Conservation (phyloP, 2,329 filamentous ascomycete genomes). For the Colletotrichum spaethianum region DNA sequence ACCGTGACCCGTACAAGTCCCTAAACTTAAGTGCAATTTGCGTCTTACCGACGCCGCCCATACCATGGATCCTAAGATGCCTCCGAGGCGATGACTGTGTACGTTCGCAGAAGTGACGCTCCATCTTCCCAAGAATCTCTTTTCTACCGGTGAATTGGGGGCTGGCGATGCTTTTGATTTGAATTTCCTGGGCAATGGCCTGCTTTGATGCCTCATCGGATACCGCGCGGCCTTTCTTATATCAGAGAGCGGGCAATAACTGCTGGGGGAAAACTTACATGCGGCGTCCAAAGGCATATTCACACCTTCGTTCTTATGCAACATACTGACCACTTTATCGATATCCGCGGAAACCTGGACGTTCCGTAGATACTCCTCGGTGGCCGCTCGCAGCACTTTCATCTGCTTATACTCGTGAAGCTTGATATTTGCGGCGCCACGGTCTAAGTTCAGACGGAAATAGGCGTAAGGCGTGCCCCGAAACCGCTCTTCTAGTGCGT, state of each 20-base stretch:
- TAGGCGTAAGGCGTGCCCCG: constrained; percentile 43
- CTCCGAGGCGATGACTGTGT: constrained; percentile 19
- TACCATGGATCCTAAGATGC: constrained; percentile 47
- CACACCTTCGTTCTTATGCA: constrained; percentile 31
- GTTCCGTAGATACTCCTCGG: constrained; percentile 44
- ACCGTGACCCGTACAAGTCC: constrained; percentile 43
- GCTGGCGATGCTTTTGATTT: constrained; percentile 12
- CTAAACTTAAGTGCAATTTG: constrained; percentile 49
- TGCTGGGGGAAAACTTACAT: constrained; percentile 40
- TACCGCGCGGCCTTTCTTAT: not conserved
- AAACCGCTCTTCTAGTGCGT: constrained; percentile 40
- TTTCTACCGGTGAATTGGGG: constrained; percentile 46
- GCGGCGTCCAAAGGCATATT: constrained; percentile 43
- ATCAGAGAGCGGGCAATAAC: not conserved
- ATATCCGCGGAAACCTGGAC: constrained; percentile 39
- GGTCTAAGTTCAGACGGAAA: constrained; percentile 49
- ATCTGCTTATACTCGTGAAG: constrained; percentile 48
- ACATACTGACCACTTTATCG: constrained; percentile 42
- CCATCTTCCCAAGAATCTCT: constrained; percentile 44
- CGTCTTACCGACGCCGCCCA: constrained; percentile 51
- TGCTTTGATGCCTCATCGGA: constrained; percentile 28
- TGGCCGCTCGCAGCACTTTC: constrained; percentile 43
- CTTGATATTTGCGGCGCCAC: constrained; percentile 43
- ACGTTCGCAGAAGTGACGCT: constrained; percentile 34
- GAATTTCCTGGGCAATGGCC: not conserved